phyloP scores from a whole-genome alignment of 148 eudicot species.

The Persicaria tinctoria region DNA sequence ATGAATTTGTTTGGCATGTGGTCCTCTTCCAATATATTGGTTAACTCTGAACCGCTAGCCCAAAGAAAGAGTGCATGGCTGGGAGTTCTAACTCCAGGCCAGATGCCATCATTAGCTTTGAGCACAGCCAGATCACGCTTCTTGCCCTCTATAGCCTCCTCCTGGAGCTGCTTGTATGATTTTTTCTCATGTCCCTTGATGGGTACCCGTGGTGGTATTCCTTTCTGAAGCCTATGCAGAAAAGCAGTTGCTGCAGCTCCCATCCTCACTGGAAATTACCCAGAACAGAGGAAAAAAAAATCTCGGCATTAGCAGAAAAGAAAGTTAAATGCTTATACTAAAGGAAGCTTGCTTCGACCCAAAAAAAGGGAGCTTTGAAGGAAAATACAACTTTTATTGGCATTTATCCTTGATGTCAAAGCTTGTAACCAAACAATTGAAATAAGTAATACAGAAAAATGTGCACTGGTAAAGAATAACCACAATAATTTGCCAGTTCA shows the following conservation, averaged over 20 bases:
- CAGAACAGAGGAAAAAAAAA: conserved; percentile 14
- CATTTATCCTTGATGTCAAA: neutral
- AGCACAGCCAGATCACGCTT: conserved; percentile 77
- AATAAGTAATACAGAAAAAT: neutral
- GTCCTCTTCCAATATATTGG: conserved; percentile 65
- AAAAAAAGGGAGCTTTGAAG: too few species aligned
- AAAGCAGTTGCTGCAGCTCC: conserved; percentile 87
- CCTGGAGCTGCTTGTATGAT: conserved; percentile 73
- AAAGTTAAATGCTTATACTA: neutral
- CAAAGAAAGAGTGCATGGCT: conserved; percentile 82
- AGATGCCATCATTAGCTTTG: conserved; percentile 71
- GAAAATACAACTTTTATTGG: neutral
- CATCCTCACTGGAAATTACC: conserved; percentile 47
- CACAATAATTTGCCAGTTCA: neutral
- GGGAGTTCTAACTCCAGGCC: conserved; percentile 85
- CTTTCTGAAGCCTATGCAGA: conserved; percentile 77
- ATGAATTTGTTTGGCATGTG: conserved; percentile 88
- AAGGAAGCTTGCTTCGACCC: neutral
- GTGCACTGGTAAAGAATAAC: neutral
- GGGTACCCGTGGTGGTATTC: conserved; percentile 74
- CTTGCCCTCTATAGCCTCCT: conserved; percentile 76
- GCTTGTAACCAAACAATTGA: neutral
- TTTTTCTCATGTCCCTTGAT: conserved; percentile 73
- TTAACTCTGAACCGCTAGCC: conserved; percentile 91
- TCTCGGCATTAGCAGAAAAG: neutral